Base-by-base conservation (phyloP, 2,329 filamentous ascomycete species). In the Penicillium verrucosum region DNA sequence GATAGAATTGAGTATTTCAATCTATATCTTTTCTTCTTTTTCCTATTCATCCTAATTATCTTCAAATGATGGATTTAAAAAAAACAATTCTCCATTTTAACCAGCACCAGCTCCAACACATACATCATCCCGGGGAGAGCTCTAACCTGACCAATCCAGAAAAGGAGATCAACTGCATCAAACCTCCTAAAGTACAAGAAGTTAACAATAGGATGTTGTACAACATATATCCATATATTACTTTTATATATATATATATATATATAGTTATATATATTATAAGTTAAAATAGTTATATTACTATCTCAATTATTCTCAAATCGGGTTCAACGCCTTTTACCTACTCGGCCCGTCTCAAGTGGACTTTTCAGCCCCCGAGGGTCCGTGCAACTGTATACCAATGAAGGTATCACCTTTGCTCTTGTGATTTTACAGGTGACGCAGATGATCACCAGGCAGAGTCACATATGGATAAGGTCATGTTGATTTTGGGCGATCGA, bases 371-470 rank as follows among this genome's bases (percentile, higher is more conserved):
- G 42, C 49, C 29, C 29, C 37, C 9, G 10, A 38, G 40, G 59
- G 60, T 58, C 60, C 53, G 61, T 63, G 61, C 58, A 50, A 47
- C 32, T 38, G 38, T 29, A 52, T 32, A 36, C 61, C 61, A 60
- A 63, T 63, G 34, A 54, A 50, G 46, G 21, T 23, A 44, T 38
- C 29, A 34, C n/a, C 9, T 43, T 36, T 45, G 53, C 43, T 44
- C 59, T 57, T 59, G 59, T 61, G 59, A 59, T 61, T 44, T 41
- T 36, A 11, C 10, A 34, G 52, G 58, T 59, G 60, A 59, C 50
- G 63, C 60, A 61, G 41, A 54, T 64, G 64, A 65, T 66, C 64
- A 65, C 41, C 60, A 51, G 59, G 45, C 52, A 52, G 14, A 43
- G 49, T 51, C 49, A 45, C 27, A 51, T 34, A 25, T n/a, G 11